Evolutionary conservation across 352 stramenopile genomes (phyloP), one percentile per base, ranked within the genome.

Genomic region (Phytophthora rubi): DNA sequence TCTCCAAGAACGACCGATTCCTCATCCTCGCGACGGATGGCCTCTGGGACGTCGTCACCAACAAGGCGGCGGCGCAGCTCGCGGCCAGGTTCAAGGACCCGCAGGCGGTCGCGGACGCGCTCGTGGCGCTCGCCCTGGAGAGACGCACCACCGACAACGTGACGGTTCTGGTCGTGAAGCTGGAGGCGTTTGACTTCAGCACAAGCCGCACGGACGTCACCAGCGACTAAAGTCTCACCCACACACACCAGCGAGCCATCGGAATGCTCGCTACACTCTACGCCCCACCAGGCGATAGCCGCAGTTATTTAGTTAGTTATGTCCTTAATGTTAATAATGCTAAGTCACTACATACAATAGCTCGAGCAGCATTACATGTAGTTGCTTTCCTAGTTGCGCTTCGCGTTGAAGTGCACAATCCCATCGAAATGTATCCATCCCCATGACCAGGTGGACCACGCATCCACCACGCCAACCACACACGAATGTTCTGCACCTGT

Each of bases 31-130:
- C 89, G 5, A 92, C 74, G 0, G 89, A 96, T 59, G 89, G 89
- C 1, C 80, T 96, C 12, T 96, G 89, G 89, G 89, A 96, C 53
- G 87, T 96, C 32, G 76, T 94, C 23, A 88, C 85, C 7, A 96
- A 75, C 71, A 82, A 79, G 56, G 62, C 70, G 9, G 88, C 85
- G 2, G 88, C 84, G 0, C 85, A 90, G 32, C 64, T 94, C 33
- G 86, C 83, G 0, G 28, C 75, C 39, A 72, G 75, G 26, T 82
- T 80, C 65, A 63, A 77, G 32, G 79, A 91, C 45, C 73, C 86
- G 0, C 83, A 94, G 60, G 65, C 75, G 12, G 85, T 74, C 1
- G 88, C 88, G 8, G 75, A 90, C 47, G 80, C 85, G 4, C 79
- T 96, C 16, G 63, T 92, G 5, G 73, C 76, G 28, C 77, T 90